Evolutionary conservation across 2,329 filamentous ascomycete genomes (phyloP), one percentile per base, ranked within the genome.

Genomic region (Beauveria sp.): DNA sequence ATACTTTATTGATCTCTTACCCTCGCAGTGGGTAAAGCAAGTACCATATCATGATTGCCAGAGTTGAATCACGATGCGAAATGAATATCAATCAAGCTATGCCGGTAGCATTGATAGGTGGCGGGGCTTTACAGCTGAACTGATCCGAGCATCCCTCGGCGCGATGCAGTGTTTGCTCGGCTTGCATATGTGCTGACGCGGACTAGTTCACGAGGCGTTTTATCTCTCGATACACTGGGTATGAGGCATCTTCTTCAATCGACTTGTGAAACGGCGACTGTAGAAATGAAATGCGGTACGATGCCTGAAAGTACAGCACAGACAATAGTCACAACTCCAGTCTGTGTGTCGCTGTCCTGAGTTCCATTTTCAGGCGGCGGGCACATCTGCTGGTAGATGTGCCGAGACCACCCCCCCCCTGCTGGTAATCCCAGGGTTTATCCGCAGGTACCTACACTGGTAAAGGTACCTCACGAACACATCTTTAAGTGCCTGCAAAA

Each of bases 21-120:
- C 89, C 88, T 82, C 89, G 83, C 67, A 92, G 79, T 70, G 88
- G 88, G 77, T 89, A 91, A 66, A 92, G 77, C 57, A 92, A 76
- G 77, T 89, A 90, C 88, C 88, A 90, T 76, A 90, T 88, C 88
- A 90, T 85, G 49, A 24, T 38, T 42, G 7, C 5, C 16, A 16
- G 12, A 40, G 14, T 42, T 24, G 10, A 22, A 40, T 45, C 43
- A 57, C 26, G 10, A 14, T 22, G 16, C 48, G 7, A 26, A 24
- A 68, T 49, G 54, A 18, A 46, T 3, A 14, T 31, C 4, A 18
- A 34, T 20, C 20, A 18, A 42, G 34, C 20, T 28, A 43, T 42
- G 20, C 38, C 8, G 12, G 38, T 16, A 28, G 34, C 38, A 24
- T 40, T 9, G 18, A 43, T 26, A 14, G 20, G 20, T 12, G 20